Percentiles rank a stretch among this genome's conserved stretches.
These are phyloP conservation scores for Dioszegia crocea DNA, from an alignment of 768 basidiomycete species.

Conservation along the genomic window DNA sequence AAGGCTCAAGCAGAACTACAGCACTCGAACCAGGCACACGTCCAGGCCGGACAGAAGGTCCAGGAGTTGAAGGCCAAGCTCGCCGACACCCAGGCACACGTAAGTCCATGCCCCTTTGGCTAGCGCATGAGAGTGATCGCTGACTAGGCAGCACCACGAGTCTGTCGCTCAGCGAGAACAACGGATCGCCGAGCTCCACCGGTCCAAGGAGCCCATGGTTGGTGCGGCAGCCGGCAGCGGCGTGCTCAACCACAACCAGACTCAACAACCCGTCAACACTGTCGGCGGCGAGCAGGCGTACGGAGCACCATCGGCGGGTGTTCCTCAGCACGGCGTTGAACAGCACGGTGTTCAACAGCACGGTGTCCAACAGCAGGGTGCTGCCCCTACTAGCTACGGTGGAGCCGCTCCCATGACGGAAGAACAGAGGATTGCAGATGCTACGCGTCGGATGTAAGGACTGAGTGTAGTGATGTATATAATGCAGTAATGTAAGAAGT, in stretches of 20 bases:
- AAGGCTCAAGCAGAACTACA: background rate
- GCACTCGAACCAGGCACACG: background rate
- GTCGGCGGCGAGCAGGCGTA: background rate
- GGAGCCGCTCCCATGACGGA: background rate
- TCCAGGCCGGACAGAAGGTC: background rate
- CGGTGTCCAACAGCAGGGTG: too few relatives aligned
- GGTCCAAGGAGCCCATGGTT: slow-evolving; percentile 5
- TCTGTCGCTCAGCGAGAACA: slow-evolving; percentile 10
- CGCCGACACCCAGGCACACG: background rate
- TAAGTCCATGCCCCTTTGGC: background rate
- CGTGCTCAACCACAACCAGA: background rate
- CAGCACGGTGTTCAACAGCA: too few relatives aligned
- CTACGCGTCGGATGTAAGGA: background rate
- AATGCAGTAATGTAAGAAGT: too few relatives aligned
- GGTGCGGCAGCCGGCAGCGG: slow-evolving; percentile 4
- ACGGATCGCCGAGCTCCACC: slow-evolving; percentile 10
- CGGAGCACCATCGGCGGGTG: background rate
- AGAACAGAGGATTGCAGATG: slow-evolving; percentile 1
- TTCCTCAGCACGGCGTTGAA: background rate
- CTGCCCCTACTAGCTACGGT: too few relatives aligned
- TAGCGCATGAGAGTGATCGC: background rate
- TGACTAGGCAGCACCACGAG: slow-evolving; percentile 6
- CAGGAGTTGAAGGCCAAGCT: slow-evolving; percentile 7
- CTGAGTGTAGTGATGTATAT: background rate
- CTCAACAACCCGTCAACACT: background rate